Base-by-base conservation (phyloP, 768 basidiomycete species). In the Suillus placidus region DNA sequence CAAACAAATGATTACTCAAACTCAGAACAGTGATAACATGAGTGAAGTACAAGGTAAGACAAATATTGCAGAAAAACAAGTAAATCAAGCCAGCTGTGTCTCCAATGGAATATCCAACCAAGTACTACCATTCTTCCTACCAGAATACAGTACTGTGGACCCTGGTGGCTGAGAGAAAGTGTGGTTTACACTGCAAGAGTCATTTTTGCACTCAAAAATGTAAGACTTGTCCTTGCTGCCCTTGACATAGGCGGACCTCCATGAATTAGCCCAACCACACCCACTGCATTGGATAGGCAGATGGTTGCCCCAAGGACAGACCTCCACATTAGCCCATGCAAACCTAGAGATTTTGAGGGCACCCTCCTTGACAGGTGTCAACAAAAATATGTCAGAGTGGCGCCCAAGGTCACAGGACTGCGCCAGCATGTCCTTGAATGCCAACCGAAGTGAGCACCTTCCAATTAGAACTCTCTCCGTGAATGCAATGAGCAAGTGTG, bases 271-370 rank as follows among this genome's bases (percentile, higher is more conserved):
- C 49, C 49, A 30, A 30, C 42, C 32, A 43, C 64, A 64, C 23
- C 38, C 34, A 42, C 55, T 40, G 16, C 64, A 64, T 30, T 64
- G 57, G 18, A 60, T 30, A 32, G 64, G 57, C 6, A 60, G n/a
- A 34, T 3, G 10, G 18, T 60, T 6, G 9, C 64, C 58, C 64
- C 58, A 61, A 43, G 57, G 64, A 23, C 8, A 14, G 32, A 34
- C 3, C 23, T 60, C 34, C n/a, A n/a, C 3, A 26, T 64, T 23
- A 32, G n/a, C 35, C 63, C 40, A 64, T 37, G 30, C 34, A 56
- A 37, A 64, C 40, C 47, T 47, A 34, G 23, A 30, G 4, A 4
- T 5, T n/a, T 1, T 23, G 6, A 61, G 51, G 30, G 20, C 20
- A 1, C 40, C 40, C 35, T 61, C n/a, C 37, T 42, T 20, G n/a